Conservation (phyloP, 2,329 filamentous ascomycete genomes). For the Colletotrichum sp. region DNA sequence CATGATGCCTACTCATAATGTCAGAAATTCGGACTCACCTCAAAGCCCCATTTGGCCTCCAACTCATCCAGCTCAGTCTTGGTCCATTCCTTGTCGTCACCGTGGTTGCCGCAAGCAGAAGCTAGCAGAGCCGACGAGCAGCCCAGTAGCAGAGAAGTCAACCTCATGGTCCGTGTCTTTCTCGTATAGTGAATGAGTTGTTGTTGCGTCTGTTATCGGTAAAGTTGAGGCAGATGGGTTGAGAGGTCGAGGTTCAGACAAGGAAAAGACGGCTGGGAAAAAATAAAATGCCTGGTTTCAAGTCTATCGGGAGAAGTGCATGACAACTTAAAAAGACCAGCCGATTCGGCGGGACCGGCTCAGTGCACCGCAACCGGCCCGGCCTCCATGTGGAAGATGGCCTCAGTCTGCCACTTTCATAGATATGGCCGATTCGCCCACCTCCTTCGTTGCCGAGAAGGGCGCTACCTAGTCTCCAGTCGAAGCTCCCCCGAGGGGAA, state of each 20-base stretch:
- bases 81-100: conserved; percentile 49
- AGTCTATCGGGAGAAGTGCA: not conserved
- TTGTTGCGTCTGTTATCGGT: not conserved
- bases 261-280: not conserved
- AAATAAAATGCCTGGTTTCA: not conserved
- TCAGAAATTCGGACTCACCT: conserved; percentile 40
- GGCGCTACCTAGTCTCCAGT: not conserved
- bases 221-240: not conserved
- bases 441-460: not conserved
- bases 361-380: conserved; percentile 10
- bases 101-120: conserved; percentile 34
- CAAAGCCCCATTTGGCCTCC: conserved; percentile 62
- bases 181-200: not conserved
- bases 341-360: conserved; percentile 6
- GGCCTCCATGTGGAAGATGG: not conserved
- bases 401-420: not conserved
- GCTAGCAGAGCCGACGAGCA: conserved; percentile 27
- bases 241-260: not conserved
- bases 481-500: not conserved
- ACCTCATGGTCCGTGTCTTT: conserved; percentile 4
- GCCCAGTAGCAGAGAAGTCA: conserved; percentile 16
- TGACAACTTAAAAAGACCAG: not conserved
- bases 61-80: conserved; percentile 57
- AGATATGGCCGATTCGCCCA: not conserved
- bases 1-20: not conserved